These are phyloP conservation scores for Ambrosia trifida DNA, from an alignment of 129 eudicot genomes.

Conservation along the genomic window DNA sequence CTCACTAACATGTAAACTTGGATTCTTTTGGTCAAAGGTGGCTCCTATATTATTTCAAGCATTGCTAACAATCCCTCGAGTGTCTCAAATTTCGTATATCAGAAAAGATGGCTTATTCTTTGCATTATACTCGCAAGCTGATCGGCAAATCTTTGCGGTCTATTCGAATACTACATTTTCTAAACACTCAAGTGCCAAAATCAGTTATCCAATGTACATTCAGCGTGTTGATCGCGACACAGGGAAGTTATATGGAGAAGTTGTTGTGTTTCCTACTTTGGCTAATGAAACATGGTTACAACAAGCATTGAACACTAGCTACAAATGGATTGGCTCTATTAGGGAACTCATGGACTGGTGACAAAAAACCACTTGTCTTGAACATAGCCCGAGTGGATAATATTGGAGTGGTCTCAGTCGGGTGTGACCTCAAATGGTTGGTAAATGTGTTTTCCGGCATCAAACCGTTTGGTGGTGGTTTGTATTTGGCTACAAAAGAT, in stretches of 20 bases:
- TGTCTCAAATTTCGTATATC: slow-evolving; percentile 56
- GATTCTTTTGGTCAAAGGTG: slow-evolving; percentile 42
- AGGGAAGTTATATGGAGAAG: slow-evolving; percentile 52
- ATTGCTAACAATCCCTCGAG: slow-evolving; percentile 44
- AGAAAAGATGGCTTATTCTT: slow-evolving; percentile 53
- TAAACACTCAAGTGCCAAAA: neutral
- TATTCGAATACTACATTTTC: slow-evolving; percentile 54
- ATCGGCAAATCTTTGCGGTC: slow-evolving; percentile 34
- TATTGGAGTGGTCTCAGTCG: slow-evolving; percentile 49
- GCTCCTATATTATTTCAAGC: slow-evolving; percentile 62
- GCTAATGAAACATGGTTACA: slow-evolving; percentile 45
- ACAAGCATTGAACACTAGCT: slow-evolving; percentile 41
- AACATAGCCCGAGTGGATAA: slow-evolving; percentile 42
- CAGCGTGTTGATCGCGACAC: slow-evolving; percentile 47
- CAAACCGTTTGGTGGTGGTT: slow-evolving; percentile 32
- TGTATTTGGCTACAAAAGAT: slow-evolving; percentile 47
- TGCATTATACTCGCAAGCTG: slow-evolving; percentile 33
- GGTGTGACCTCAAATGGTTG: slow-evolving; percentile 34
- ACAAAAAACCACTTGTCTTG: slow-evolving; percentile 21
- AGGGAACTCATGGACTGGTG: slow-evolving; percentile 28
- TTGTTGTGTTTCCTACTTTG: slow-evolving; percentile 22
- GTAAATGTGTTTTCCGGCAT: slow-evolving; percentile 29
- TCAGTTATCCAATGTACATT: slow-evolving; percentile 33
- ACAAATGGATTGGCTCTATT: slow-evolving; percentile 37
- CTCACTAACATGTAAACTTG: neutral